Conservation (phyloP, 805 yeast genomes). For the Spathaspora arborariae region DNA sequence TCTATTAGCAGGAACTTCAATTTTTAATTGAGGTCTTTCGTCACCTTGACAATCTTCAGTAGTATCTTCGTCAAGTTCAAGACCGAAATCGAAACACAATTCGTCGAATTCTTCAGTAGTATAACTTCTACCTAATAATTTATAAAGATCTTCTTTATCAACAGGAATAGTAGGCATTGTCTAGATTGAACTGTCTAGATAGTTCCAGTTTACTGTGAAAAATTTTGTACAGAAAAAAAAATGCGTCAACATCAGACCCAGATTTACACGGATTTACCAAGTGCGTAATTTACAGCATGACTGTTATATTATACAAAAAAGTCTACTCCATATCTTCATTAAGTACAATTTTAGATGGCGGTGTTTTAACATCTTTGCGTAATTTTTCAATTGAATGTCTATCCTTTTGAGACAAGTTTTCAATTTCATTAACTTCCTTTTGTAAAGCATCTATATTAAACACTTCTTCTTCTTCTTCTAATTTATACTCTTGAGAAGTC, state of each 20-base stretch:
- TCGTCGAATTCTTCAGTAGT: conserved; percentile 94
- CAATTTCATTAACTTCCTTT: conserved; percentile 44
- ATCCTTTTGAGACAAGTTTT: conserved; percentile 25
- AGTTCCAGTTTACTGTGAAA: background rate
- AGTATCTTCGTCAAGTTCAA: conserved; percentile 97
- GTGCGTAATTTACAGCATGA: background rate
- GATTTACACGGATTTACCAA: background rate
- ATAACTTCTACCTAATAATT: conserved; percentile 56
- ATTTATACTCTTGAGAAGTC: background rate
- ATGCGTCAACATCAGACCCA: background rate
- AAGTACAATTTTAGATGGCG: conserved; percentile 4
- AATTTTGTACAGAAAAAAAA: background rate
- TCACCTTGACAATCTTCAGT: conserved; percentile 68
- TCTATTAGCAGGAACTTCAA: conserved; percentile 97
- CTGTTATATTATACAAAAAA: background rate
- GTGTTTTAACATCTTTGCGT: conserved; percentile 13
- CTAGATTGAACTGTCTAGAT: background rate
- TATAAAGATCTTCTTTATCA: conserved; percentile 88
- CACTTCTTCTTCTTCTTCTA: conserved; percentile 17
- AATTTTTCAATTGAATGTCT: conserved; percentile 14
- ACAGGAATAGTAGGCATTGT: conserved; percentile 95
- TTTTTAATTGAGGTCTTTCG: conserved; percentile 94
- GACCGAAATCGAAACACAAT: conserved; percentile 94
- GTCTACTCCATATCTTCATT: conserved; percentile 22
- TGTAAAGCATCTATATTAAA: conserved; percentile 45